phyloP scores from a whole-genome alignment of 257 asterid species.

The Echites panduratus region DNA sequence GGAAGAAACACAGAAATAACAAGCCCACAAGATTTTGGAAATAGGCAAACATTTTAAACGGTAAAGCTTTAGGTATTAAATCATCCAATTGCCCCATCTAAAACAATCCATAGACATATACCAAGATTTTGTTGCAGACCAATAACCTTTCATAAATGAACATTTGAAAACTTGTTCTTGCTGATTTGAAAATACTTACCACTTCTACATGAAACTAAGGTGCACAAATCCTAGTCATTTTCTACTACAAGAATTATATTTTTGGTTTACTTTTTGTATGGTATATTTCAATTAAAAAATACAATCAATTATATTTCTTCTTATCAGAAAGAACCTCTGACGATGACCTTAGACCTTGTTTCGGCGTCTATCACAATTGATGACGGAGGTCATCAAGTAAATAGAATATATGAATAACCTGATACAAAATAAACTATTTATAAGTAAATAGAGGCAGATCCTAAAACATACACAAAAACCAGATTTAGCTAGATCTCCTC shows the following conservation, averaged over 20 bases:
- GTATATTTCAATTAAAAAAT: not conserved
- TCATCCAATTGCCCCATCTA: not conserved
- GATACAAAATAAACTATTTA: not conserved
- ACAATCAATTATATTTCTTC: not conserved
- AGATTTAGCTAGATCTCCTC: not conserved
- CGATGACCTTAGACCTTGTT: too few relatives aligned
- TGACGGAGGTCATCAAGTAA: not conserved
- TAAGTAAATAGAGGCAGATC: not conserved
- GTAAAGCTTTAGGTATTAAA: not conserved
- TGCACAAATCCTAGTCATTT: not conserved
- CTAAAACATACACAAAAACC: not conserved
- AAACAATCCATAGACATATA: not conserved
- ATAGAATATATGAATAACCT: not conserved
- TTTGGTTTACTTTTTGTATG: not conserved
- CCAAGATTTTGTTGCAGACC: not conserved
- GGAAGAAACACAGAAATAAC: too few relatives aligned
- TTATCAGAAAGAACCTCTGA: too few relatives aligned
- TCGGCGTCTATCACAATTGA: too few relatives aligned
- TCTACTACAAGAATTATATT: not conserved
- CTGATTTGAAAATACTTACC: not conserved
- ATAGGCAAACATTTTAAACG: too few relatives aligned
- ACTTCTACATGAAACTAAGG: not conserved
- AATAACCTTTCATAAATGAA: not conserved
- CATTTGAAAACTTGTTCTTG: too few relatives aligned
- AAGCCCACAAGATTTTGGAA: not conserved